Base-by-base conservation (phyloP, 192 early-diverging fungal species). In the Helicostylum pulchrum region DNA sequence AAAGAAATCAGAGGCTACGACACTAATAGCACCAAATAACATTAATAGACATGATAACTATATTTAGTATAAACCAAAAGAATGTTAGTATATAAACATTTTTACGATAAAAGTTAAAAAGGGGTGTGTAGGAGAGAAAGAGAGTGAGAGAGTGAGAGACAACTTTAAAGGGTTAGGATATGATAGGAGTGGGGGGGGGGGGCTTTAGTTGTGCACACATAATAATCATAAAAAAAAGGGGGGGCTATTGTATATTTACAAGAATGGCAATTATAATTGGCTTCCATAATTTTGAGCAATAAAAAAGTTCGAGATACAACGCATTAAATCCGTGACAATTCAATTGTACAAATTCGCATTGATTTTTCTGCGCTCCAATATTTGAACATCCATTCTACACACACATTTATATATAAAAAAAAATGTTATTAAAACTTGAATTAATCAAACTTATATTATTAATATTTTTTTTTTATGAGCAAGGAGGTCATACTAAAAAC, bases 1-100 rank as follows among this genome's bases (percentile, higher is more conserved):
- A 70, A 89, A 89, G 61, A 90, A 93, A 53, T 91, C 89, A 3
- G 88, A 92, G 15, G 90, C 89, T 17, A 85, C 84, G 11, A 89
- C 85, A 17, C 88, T 87, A 5, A 88, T 78, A 67, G 83, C 84
- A 12, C 85, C 83, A 70, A 92, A 91, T 42, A 92, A 12, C 7
- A 70, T 32, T 12, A 72, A 58, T 83, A 80, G 14, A 68, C 54
- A 43, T 86, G 67, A 85, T 78, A 88, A 36, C 74, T 52, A 53
- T 58, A 50, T 59, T 44, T 52, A 45, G 39, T 39, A 72, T 23
- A 5, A 48, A 11, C 26, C 17, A 51, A 34, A 17, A 49, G 42
- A 50, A 12, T 51, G 26, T 44, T 19, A 17, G 21, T 39, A 15
- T 44, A 55, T 49, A 36, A 15, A 47, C 9, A 20, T 56, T 50